Percentiles rank a stretch among this genome's conserved stretches.
Evolutionary conservation across 495 filamentous ascomycete species (phyloP).

Genomic region (Chlorociboria aeruginascens): DNA sequence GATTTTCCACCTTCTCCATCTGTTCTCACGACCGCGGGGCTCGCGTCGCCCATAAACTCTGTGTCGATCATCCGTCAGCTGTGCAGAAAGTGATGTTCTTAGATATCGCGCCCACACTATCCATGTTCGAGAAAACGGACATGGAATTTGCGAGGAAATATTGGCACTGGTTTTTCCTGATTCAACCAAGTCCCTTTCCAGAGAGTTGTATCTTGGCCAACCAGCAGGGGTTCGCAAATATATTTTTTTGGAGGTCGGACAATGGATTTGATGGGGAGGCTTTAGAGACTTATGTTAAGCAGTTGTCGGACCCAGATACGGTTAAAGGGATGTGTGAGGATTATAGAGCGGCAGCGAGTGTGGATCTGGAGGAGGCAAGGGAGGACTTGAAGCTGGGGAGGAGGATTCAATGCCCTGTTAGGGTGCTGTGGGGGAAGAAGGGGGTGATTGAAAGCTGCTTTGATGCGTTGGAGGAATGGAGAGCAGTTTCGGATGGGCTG

Average conservation of each 20-base stretch:
- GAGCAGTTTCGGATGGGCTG: slow-evolving; percentile 17
- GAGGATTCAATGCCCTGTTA: slow-evolving; percentile 25
- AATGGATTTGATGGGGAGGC: slow-evolving; percentile 11
- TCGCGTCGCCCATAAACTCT: slow-evolving; percentile 28
- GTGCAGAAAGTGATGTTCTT: slow-evolving; percentile 25
- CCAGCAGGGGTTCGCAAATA: slow-evolving; percentile 14
- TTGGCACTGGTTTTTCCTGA: slow-evolving; percentile 34
- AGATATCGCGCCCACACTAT: slow-evolving; percentile 28
- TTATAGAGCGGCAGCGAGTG: slow-evolving; percentile 26
- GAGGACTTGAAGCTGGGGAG: slow-evolving; percentile 20
- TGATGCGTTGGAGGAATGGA: slow-evolving; percentile 27
- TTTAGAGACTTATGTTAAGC: slow-evolving; percentile 20
- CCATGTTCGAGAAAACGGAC: slow-evolving; percentile 25
- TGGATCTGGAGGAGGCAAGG: slow-evolving; percentile 27
- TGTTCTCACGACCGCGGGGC: slow-evolving; percentile 30
- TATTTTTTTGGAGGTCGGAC: slow-evolving; percentile 15
- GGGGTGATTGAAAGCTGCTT: slow-evolving; percentile 26
- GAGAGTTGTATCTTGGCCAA: slow-evolving; percentile 22
- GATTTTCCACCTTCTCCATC: slow-evolving; percentile 20
- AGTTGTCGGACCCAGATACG: slow-evolving; percentile 17
- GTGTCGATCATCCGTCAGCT: slow-evolving; percentile 22
- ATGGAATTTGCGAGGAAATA: slow-evolving; percentile 24
- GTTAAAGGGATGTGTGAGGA: slow-evolving; percentile 32
- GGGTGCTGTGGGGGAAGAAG: slow-evolving; percentile 25
- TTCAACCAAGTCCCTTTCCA: slow-evolving; percentile 25